Conservation (phyloP, 73 alveolate species). For the Paramecium tetraurelia region DNA sequence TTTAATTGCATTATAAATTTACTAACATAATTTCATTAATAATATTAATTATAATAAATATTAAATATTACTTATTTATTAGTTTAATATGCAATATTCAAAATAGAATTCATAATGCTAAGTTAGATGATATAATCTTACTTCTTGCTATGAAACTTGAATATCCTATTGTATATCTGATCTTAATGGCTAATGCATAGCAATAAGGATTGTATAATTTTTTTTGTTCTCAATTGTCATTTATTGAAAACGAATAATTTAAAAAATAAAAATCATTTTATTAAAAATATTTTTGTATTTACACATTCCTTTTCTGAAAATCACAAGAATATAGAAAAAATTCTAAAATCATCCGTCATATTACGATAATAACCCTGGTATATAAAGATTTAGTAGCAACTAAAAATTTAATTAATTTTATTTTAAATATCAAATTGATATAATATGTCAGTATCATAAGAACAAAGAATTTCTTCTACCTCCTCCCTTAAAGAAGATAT, state of each 20-base stretch:
- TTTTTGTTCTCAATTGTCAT: background rate
- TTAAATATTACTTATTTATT: background rate
- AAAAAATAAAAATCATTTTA: background rate
- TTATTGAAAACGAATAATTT: background rate
- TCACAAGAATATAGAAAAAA: background rate
- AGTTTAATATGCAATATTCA: background rate
- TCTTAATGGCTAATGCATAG: background rate
- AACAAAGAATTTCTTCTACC: conserved; percentile 4
- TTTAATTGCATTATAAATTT: background rate
- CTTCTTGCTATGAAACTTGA: background rate
- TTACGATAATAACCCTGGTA: background rate
- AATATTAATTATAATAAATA: background rate
- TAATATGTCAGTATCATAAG: conserved; percentile 9
- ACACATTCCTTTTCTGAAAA: background rate
- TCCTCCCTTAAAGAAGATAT: background rate
- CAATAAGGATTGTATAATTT: background rate
- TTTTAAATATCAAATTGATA: conserved; percentile 17
- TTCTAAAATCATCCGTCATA: background rate
- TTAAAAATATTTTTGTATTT: background rate
- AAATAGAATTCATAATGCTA: background rate
- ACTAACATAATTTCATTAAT: background rate
- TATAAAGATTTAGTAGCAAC: conserved; percentile 28
- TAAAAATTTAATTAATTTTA: conserved; percentile 11
- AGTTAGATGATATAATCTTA: background rate
- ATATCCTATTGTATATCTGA: background rate